These are phyloP conservation scores for Ophiosphaerella korrae DNA, from an alignment of 2,329 filamentous ascomycete species.

Conservation along the genomic window DNA sequence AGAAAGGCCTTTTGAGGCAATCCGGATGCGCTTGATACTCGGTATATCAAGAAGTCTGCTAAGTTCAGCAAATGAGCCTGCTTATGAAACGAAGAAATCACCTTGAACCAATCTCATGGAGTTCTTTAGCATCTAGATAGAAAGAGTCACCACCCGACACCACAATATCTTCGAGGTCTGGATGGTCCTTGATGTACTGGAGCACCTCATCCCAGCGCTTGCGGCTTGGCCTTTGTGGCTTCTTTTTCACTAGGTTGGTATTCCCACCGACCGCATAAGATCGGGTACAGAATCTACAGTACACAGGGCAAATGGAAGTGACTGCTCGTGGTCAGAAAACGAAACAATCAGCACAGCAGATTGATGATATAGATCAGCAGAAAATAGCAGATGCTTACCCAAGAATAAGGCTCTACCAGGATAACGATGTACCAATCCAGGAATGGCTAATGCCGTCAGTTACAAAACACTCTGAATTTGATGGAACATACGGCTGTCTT, in stretches of 20 bases:
- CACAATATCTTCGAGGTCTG: constrained; percentile 63
- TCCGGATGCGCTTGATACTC: constrained; percentile 64
- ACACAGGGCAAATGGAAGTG: constrained; percentile 65
- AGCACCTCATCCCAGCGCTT: constrained; percentile 65
- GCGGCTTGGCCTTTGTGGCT: constrained; percentile 38
- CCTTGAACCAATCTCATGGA: constrained; percentile 59
- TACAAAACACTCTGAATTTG: neutral
- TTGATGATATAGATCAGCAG: neutral
- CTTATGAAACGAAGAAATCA: constrained; percentile 3
- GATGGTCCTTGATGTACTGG: constrained; percentile 59
- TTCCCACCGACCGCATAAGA: constrained; percentile 63
- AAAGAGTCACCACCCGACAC: constrained; percentile 68
- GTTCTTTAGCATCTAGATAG: constrained; percentile 59
- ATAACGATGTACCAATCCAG: constrained; percentile 67
- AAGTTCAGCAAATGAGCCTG: neutral
- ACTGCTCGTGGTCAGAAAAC: constrained; percentile 38
- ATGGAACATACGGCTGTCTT: constrained; percentile 52
- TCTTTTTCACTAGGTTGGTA: constrained; percentile 57
- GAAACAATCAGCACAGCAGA: too few relatives aligned
- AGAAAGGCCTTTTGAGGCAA: constrained; percentile 66
- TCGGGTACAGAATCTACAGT: constrained; percentile 67
- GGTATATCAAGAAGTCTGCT: constrained; percentile 59
- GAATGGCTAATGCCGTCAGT: constrained; percentile 47
- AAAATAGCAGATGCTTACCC: constrained; percentile 48
- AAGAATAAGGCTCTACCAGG: constrained; percentile 67